These are phyloP conservation scores for Blastocystis sp. DNA, from an alignment of 352 stramenopile genomes.

Conservation along the genomic window DNA sequence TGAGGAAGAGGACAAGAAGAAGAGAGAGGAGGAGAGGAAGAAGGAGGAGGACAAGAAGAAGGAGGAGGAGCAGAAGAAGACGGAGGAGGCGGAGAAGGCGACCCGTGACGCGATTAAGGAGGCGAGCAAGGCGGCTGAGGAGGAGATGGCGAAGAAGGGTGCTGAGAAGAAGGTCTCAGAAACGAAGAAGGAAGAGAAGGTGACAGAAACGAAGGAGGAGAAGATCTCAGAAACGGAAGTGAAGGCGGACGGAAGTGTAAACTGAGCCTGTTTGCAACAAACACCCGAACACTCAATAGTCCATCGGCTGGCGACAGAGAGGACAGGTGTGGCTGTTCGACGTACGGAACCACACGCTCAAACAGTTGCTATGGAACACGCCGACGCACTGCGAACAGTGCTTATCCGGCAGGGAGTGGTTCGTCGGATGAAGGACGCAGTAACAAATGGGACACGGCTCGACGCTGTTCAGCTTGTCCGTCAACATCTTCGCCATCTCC, in stretches of 20 bases:
- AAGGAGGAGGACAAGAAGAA: constrained; percentile 62
- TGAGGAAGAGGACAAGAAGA: constrained; percentile 67
- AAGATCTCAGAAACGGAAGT: constrained; percentile 10
- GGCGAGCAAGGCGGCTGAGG: constrained; percentile 49
- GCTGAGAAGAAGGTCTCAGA: not conserved
- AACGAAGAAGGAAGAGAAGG: not conserved
- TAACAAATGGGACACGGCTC: constrained; percentile 88
- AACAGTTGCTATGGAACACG: constrained; percentile 84
- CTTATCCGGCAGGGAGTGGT: constrained; percentile 81
- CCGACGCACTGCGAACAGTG: constrained; percentile 83
- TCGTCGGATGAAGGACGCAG: constrained; percentile 82
- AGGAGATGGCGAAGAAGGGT: not conserved
- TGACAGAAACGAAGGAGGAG: not conserved
- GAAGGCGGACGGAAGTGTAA: constrained; percentile 68
- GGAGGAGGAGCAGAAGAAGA: constrained; percentile 64
- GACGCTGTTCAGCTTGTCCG: constrained; percentile 84
- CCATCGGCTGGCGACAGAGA: constrained; percentile 81
- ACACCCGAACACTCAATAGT: constrained; percentile 1
- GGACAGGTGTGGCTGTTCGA: constrained; percentile 83
- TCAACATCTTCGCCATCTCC: constrained; percentile 79
- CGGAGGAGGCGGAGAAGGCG: constrained; percentile 42
- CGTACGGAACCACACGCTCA: constrained; percentile 85
- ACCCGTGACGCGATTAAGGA: constrained; percentile 36
- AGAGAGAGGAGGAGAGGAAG: constrained; percentile 49
- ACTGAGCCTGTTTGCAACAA: constrained; percentile 68